Conservation (phyloP, 2,329 filamentous ascomycete genomes). For the Aspergillus sp. region DNA sequence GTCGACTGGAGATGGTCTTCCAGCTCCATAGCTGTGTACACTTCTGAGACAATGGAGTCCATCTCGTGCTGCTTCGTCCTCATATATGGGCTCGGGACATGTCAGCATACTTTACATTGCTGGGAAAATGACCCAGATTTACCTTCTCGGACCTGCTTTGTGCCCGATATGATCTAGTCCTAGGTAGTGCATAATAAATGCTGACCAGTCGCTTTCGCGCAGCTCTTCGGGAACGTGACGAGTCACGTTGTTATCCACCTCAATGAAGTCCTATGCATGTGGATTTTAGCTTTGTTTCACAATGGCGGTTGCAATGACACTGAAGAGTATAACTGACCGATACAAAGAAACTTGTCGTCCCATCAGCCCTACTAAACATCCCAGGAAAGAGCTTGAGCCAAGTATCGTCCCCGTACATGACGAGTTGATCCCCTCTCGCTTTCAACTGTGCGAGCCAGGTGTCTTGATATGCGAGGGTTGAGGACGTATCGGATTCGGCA, state of each 20-base stretch:
- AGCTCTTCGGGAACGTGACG: slow-evolving; percentile 76
- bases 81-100: slow-evolving; percentile 66
- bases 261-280: slow-evolving; percentile 71
- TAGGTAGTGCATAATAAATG: slow-evolving; percentile 89
- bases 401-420: slow-evolving; percentile 97
- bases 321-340: slow-evolving; percentile 54
- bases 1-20: slow-evolving; percentile 66
- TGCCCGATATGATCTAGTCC: slow-evolving; percentile 96
- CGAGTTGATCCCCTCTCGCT: slow-evolving; percentile 63
- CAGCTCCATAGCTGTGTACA: slow-evolving; percentile 67
- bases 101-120: slow-evolving; percentile 11
- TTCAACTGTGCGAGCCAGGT: slow-evolving; percentile 95
- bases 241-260: slow-evolving; percentile 96
- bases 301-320: background rate
- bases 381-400: slow-evolving; percentile 95
- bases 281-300: slow-evolving; percentile 11
- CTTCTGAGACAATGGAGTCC: slow-evolving; percentile 68
- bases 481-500: slow-evolving; percentile 85
- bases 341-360: slow-evolving; percentile 96
- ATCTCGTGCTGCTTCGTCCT: slow-evolving; percentile 87
- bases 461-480: slow-evolving; percentile 78
- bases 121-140: slow-evolving; percentile 7
- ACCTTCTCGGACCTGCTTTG: slow-evolving; percentile 83
- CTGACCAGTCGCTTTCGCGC: slow-evolving; percentile 72
- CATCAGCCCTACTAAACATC: slow-evolving; percentile 78